A percentile compares a stretch with the other conserved stretches of the same genome.
Conservation (phyloP, 805 yeast species). For the Suhomyces sp. region DNA sequence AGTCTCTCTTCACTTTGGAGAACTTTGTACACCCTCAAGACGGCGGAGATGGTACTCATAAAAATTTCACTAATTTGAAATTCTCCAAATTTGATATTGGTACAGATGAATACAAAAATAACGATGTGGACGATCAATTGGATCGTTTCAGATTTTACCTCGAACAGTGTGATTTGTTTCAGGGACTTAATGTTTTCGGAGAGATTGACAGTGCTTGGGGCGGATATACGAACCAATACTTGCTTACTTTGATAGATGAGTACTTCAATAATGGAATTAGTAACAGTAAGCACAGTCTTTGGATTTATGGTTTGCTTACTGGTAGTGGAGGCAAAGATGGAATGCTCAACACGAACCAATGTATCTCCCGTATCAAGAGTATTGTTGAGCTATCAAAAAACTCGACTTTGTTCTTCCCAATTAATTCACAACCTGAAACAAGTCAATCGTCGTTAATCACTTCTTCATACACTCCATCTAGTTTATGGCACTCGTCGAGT, state of each 20-base stretch:
- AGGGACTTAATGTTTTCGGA: constrained; percentile 67
- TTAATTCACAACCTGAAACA: constrained; percentile 24
- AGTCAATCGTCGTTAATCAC: constrained; percentile 5
- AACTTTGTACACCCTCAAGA: constrained; percentile 31
- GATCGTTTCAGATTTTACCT: constrained; percentile 62
- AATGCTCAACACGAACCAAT: constrained; percentile 12
- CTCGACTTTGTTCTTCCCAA: constrained; percentile 58
- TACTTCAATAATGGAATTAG: constrained; percentile 44
- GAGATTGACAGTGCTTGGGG: constrained; percentile 86
- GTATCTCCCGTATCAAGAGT: constrained; percentile 45
- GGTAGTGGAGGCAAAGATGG: constrained; percentile 24
- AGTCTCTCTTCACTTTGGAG: constrained; percentile 50
- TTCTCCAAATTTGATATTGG: constrained; percentile 60
- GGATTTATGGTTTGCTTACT: constrained; percentile 33
- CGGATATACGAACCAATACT: constrained; percentile 57
- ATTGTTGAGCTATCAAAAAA: constrained; percentile 45
- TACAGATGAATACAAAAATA: constrained; percentile 50
- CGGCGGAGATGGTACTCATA: constrained; percentile 20
- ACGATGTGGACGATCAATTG: constrained; percentile 29
- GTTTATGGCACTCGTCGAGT: constrained; percentile 44
- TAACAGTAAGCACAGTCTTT: constrained; percentile 34
- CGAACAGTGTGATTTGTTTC: constrained; percentile 73
- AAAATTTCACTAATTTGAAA: constrained; percentile 30
- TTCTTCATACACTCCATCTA: constrained; percentile 14
- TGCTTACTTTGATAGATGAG: constrained; percentile 67